phyloP scores from a whole-genome alignment of 441 rosid species.

The Capsella rubella region DNA sequence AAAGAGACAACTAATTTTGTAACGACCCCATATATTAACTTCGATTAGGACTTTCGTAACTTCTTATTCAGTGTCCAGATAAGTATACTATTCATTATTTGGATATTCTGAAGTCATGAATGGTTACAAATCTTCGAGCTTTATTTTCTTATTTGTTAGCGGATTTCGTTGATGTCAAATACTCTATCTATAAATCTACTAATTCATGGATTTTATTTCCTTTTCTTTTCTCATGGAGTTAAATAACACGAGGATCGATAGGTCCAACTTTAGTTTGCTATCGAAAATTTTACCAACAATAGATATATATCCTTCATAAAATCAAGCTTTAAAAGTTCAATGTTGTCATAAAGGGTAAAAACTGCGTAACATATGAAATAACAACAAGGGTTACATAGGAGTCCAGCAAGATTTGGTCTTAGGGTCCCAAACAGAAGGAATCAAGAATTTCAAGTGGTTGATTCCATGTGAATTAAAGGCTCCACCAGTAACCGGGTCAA shows the following conservation, averaged over 20 bases:
- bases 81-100: conserved; percentile 18
- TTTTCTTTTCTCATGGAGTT: background rate
- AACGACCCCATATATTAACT: conserved; percentile 26
- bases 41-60: background rate
- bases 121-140: conserved; percentile 26
- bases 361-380: conserved; percentile 13
- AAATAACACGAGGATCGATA: background rate
- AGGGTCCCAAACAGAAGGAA: conserved; percentile 26
- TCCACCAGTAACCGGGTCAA: conserved; percentile 47
- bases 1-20: conserved; percentile 31
- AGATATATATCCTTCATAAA: conserved; percentile 20
- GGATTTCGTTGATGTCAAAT: conserved; percentile 1
- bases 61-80: conserved; percentile 13
- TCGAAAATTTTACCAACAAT: background rate
- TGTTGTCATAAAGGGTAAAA: conserved; percentile 13
- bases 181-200: background rate
- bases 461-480: conserved; percentile 59
- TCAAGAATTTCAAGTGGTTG: conserved; percentile 41
- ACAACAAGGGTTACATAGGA: conserved; percentile 41
- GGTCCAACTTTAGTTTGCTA: conserved; percentile 18
- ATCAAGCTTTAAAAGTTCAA: background rate
- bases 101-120: conserved; percentile 21
- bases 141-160: conserved; percentile 8
- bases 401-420: conserved; percentile 45
- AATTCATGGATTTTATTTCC: background rate